Evolutionary conservation across 2,329 filamentous ascomycete species (phyloP), one percentile per base, ranked within the genome.

Genomic region (Exophiala dermatitidis): DNA sequence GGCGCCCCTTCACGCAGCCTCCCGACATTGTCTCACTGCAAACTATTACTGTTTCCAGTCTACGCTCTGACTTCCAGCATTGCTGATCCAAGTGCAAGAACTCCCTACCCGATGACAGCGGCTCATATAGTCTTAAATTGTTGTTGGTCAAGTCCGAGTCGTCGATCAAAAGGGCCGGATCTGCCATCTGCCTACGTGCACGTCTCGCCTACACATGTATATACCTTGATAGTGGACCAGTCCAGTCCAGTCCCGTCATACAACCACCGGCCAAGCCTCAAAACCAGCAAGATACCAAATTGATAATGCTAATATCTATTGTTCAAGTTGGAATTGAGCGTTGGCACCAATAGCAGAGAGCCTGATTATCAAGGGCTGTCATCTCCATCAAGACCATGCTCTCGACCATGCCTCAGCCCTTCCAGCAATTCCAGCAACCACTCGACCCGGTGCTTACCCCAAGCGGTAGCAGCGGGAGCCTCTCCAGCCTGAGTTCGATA

Each of bases 381-480:
- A 7, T 34, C 49, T 44, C 42, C 49, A 53, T 46, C 51, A 57
- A 53, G 48, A 50, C 37, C 54, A 59, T 59, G 54, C 51, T 54
- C 54, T 54, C 53, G 41, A 57, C 51, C 46, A 54, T 59, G 54
- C 38, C 57, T 37, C 54, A 34, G 37, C 36, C 52, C 38, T 51
- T 57, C 36, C 50, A 55, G 41, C 38, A 41, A 26, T 26, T 28
- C 38, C 38, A 41, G 38, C 38, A 41, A 41, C 52, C 48, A 56
- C 37, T 43, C 47, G 51, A 48, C 50, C 26, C 46, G 12, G 31
- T 41, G 52, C 46, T 34, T 48, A 19, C 38, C 9, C 32, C 48
- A 40, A 51, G 46, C 30, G 30, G 42, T 42, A 51, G 34, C 36
- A 49, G 32, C 31, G 48, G 30, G 40, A 56, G 50, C 32, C 41